Evolutionary conservation across 2,329 filamentous ascomycete genomes (phyloP), one percentile per base, ranked within the genome.

Genomic region (Incumbomyces lentus): DNA sequence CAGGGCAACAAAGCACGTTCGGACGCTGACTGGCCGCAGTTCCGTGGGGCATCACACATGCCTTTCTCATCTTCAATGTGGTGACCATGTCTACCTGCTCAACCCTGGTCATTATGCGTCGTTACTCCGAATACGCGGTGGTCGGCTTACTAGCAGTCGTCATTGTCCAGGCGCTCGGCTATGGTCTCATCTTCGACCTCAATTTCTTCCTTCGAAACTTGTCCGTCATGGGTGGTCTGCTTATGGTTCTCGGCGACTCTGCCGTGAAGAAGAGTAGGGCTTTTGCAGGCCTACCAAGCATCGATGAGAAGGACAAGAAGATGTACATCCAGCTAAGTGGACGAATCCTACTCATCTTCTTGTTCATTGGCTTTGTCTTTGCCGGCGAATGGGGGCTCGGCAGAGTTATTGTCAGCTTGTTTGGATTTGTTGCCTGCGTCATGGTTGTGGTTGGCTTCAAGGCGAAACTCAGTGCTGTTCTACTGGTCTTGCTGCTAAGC

Each of bases 381-480:
- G 86, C 86, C 48, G 92, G 92, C 57, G 76, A 89, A 60, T 98
- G 92, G 92, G 86, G 80, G 61, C 68, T 95, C 60, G 88, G 88
- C 76, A 81, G 92, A 62, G 76, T 96, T 42, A 59, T 88, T 45
- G 89, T 95, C 56, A 92, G 85, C 55, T 59, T 88, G 53, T 70
- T 96, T 52, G 92, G 92, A 47, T 79, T 93, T 48, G 75, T 95
- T 48, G 90, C 92, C 52, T 96, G 89, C 62, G 77, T 98, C 60
- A 98, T 98, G 92, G 92, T 98, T 52, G 86, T 95, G 44, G 92
- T 98, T 55, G 92, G 92, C 37, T 98, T 98, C 81, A 98, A 98
- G 81, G 90, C 92, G 62, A 98, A 98, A 80, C 94, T 88, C 75
- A 95, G 89, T 67, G 92, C 92, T 35, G 89, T 92, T 45, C 84